phyloP scores from a whole-genome alignment of 2,329 filamentous ascomycete genomes.

The Verticillium albo-atrum region DNA sequence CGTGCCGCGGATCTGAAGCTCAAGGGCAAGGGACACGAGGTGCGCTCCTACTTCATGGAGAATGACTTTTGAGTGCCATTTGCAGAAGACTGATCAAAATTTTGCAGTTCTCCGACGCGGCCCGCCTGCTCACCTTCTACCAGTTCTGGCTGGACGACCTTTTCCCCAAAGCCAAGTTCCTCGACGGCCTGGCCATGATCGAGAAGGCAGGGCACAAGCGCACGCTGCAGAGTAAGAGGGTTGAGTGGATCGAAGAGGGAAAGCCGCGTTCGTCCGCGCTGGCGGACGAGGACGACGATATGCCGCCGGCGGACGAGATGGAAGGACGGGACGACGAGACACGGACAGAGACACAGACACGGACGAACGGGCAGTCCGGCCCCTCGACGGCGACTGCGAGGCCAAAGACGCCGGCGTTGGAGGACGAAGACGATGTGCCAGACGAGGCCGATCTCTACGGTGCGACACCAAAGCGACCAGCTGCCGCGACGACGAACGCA shows the following conservation, averaged over 20 bases:
- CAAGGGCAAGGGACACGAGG: constrained; percentile 93
- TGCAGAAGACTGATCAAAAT: no score
- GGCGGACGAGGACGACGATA: constrained; percentile 24
- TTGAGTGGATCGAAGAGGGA: constrained; percentile 78
- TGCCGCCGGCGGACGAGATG: constrained; percentile 12
- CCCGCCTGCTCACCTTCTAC: constrained; percentile 80
- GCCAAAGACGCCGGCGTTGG: constrained; percentile 24
- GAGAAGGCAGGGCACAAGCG: constrained; percentile 91
- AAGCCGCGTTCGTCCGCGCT: constrained; percentile 44
- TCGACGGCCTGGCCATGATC: constrained; percentile 83
- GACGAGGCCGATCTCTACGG: constrained; percentile 52
- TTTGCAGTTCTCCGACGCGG: constrained; percentile 73
- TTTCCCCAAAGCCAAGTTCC: constrained; percentile 90
- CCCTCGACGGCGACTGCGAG: constrained; percentile 26
- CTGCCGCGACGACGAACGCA: constrained; percentile 1
- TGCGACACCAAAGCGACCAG: constrained; percentile 42
- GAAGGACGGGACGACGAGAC: neutral
- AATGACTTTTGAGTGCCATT: neutral
- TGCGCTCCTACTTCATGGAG: constrained; percentile 23
- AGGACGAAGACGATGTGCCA: neutral
- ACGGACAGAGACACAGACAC: constrained; percentile 14
- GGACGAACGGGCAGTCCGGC: no score
- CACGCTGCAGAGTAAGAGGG: constrained; percentile 66
- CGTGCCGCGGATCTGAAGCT: constrained; percentile 70
- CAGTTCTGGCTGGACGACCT: constrained; percentile 96